Base-by-base conservation (phyloP, 2,329 filamentous ascomycete species). In the Blumeria hordei region DNA sequence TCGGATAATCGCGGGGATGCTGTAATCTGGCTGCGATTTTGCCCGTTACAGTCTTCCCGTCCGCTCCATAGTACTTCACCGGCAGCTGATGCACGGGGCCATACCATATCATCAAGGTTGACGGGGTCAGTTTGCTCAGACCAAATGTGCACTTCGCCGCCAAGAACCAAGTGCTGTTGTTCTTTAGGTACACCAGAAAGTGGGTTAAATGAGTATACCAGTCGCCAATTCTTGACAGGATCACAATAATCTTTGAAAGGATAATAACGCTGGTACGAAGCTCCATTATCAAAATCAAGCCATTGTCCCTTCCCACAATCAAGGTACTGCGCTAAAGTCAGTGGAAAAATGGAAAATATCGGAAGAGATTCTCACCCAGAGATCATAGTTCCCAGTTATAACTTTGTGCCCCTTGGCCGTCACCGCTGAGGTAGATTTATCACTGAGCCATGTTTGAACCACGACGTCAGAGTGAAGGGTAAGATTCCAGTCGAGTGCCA, bases 41-140 rank as follows among this genome's bases (percentile, higher is more conserved):
- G 68, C 1, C 84, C 83, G 14, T 71, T 65, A 2, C 70, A 73
- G 63, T 88, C 83, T 57, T 75, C 74, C 55, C 74, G 69, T 54
- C 85, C 85, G 43, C 78, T 84, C 87, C 87, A 94, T 50, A 90
- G 72, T 0, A 88, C 78, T 69, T 93, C 87, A 32, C 76, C 84
- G 0, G 81, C 83, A 0, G 84, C 85, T 54, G 75, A 76, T 1
- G 77, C 78, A 6, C 87, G 74, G 7, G 87, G 86, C 87, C 86
- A 94, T 8, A 90, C 69, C 66, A 85, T 78, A 37, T 70, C 70
- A 68, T 94, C 85, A 12, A 94, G 66, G 64, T 81, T 88, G n/a
- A 78, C 69, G 3, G 77, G 69, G 67, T 94, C 88, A n/a, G 81
- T 82, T 69, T 78, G 75, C 64, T 94, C 88, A 59, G 75, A 76